Evolutionary conservation across 306 rosid species (phyloP), one percentile per base, ranked within the genome.

Genomic region (Prunus campanulata): DNA sequence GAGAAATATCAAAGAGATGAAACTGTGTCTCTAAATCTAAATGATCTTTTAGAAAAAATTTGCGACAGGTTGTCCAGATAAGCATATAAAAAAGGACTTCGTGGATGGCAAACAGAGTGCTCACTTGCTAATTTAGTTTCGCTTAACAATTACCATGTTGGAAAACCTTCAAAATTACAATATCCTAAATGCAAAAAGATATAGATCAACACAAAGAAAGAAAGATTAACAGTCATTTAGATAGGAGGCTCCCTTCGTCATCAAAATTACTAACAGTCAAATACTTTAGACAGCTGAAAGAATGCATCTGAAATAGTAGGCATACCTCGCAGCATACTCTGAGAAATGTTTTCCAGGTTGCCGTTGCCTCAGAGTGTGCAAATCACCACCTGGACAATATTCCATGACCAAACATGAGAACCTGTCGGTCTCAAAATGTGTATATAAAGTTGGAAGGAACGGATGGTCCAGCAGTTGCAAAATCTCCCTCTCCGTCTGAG

Each of bases 301-400:
- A 72, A 75, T 19, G 57, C 68, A 18, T 24, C 70, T 24, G 75
- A 76, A 74, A 68, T 55, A 67, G 24, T 77, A 44, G 32, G 35
- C 87, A 74, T 90, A 95, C 99, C 99, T 93, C 22, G 99, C 97
- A 83, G 99, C 99, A 85, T 95, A 95, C 86, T 95, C 99, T 0
- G 97, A 95, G 88, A 95, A 95, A 87, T 95, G 97, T 82, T 92
- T 95, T 74, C 97, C 97, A 2, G 99, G 99, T 81, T 95, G 99
- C 4, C 99, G 89, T 85, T 95, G 99, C 92, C 99, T 92, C 81
- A 95, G 82, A 81, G 97, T 89, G 89, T 95, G 99, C 72, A 95
- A 83, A 86, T 95, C 99, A 72, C 99, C 99, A 2, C 99, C 99
- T 3, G 99, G 97, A 82, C 99, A 95, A 85, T 90, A 95, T 77